Percentiles rank a stretch among this genome's conserved stretches.
phyloP scores from a whole-genome alignment of 116 monocot species.

The Cymodocea nodosa region DNA sequence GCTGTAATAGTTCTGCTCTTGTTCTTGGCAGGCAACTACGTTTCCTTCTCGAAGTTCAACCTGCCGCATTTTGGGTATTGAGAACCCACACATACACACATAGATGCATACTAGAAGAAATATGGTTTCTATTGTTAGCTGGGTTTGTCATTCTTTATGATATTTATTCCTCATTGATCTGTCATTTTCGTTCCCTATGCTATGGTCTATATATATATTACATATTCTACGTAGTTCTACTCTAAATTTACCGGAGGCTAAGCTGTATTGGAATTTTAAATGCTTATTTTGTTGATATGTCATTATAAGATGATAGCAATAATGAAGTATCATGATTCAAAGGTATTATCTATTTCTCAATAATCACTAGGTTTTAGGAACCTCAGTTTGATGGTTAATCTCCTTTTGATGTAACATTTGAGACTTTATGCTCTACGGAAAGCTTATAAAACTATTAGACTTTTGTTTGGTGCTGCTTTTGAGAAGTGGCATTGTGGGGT shows the following conservation, averaged over 20 bases:
- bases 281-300: not conserved
- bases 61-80: constrained; percentile 18
- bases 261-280: not conserved
- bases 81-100: not conserved
- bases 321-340: not conserved
- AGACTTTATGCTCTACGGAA: too few species aligned
- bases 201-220: not conserved
- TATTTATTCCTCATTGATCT: constrained; percentile 1
- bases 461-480: too few species aligned
- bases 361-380: too few species aligned
- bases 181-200: not conserved
- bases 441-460: too few species aligned
- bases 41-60: constrained; percentile 17
- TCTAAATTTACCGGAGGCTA: not conserved
- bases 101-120: constrained; percentile 1
- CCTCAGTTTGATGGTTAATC: too few species aligned
- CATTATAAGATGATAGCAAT: constrained; percentile 1
- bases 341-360: not conserved
- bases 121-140: not conserved
- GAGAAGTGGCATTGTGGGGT: too few species aligned
- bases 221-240: constrained; percentile 2
- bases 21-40: constrained; percentile 42
- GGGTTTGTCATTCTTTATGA: constrained; percentile 1
- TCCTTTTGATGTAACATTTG: too few species aligned
- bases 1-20: constrained; percentile 13